Percentiles rank a stretch among this genome's conserved stretches.
phyloP scores from a whole-genome alignment of 768 basidiomycete genomes.

The Antrodiella citrinella region DNA sequence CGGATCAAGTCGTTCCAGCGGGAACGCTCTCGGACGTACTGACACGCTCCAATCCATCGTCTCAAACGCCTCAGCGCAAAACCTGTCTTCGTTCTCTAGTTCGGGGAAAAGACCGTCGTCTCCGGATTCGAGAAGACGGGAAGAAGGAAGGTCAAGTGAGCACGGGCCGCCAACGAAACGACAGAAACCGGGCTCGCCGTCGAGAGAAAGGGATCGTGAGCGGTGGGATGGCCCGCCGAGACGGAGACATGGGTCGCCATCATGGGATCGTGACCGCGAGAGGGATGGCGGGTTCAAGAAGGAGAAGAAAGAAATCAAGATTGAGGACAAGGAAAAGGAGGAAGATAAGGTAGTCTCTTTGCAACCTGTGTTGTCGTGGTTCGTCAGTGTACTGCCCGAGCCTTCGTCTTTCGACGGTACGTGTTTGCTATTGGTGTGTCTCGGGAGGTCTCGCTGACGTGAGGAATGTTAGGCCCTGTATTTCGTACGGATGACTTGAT shows the following conservation, averaged over 20 bases:
- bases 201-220: constrained; percentile 35
- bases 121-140: constrained; percentile 33
- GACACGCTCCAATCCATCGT: constrained; percentile 28
- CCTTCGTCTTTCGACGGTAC: constrained; percentile 77
- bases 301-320: constrained; percentile 26
- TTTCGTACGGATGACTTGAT: constrained; percentile 89
- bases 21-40: constrained; percentile 23
- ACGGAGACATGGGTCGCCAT: constrained; percentile 34
- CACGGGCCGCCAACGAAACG: constrained; percentile 35
- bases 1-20: constrained; percentile 13
- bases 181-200: constrained; percentile 38
- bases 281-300: constrained; percentile 22
- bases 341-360: constrained; percentile 37
- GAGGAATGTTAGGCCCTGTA: constrained; percentile 60
- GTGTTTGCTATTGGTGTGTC: constrained; percentile 20
- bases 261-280: constrained; percentile 41
- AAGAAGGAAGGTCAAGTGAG: constrained; percentile 30
- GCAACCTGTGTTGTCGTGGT: constrained; percentile 63
- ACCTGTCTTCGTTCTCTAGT: constrained; percentile 18
- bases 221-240: constrained; percentile 27
- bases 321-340: constrained; percentile 31
- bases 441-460: constrained; percentile 8
- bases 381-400: constrained; percentile 72
- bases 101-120: constrained; percentile 24
- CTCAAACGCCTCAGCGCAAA: constrained; percentile 11